Evolutionary conservation across 1,139 yeast species (phyloP), one percentile per base, ranked within the genome.

Genomic region (Protomyces arabidopsidicola): DNA sequence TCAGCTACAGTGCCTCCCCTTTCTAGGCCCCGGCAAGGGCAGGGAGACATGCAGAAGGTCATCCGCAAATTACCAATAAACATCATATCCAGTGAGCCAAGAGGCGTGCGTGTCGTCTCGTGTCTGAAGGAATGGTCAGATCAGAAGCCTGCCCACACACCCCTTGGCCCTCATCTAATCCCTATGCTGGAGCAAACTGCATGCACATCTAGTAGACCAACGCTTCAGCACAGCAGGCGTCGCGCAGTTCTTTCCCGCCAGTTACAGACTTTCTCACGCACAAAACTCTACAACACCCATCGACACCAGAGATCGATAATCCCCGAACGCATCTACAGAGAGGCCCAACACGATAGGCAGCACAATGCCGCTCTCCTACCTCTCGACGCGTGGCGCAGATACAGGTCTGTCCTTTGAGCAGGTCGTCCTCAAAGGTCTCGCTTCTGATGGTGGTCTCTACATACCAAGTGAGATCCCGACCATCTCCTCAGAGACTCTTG

Each of bases 401-500:
- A 57, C 63, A 10, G 53, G 53, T 16, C 48, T 65, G 16, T 57
- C 65, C 12, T 65, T 65, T 45, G 66, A 65, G 42, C 63, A 62
- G 18, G 66, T 60, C 42, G 66, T 65, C 22, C 88, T 93, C 76
- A 88, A 88, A 68, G 98, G 98, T 55, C 81, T 93, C 71, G 98
- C 98, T 62, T 84, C 88, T 61, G 98, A 95, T 74, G 98, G 98
- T 70, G 98, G 98, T 52, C 82, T 93, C 59, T 93, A 89, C 75
- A 81, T 95, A 65, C 99, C 98, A 60, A 83, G 95, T 9, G 79
- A 75, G 64, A 88, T 91, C 70, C 97, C 98, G 62, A 74, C 79
- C 67, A 81, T 88, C 53, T 84, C 89, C 27, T 70, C 78, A 16
- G 82, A 82, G 64, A 86, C 85, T 71, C 75, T 88, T 63, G 74